Percentiles rank a stretch among this genome's conserved stretches.
Evolutionary conservation across 768 basidiomycete species (phyloP).

Genomic region (Daedaleopsis nitida): DNA sequence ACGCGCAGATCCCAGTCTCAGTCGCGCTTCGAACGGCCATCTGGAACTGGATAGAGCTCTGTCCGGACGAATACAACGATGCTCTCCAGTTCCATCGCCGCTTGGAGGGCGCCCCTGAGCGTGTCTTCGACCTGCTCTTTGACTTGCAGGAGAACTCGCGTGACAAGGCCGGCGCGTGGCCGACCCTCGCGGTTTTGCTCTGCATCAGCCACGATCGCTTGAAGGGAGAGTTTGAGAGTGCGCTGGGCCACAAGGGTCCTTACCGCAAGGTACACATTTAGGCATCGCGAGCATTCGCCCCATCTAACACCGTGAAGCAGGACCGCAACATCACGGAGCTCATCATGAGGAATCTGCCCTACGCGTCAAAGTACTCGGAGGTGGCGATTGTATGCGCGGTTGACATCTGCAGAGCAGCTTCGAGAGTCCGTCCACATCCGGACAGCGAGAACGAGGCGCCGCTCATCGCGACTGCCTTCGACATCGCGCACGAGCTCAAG

Average conservation of each 20-base stretch:
- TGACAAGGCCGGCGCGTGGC: conserved; percentile 65
- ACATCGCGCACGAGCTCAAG: conserved; percentile 81
- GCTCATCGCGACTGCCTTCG: conserved; percentile 63
- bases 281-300: neutral
- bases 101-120: conserved; percentile 82
- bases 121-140: conserved; percentile 81
- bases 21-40: conserved; percentile 73
- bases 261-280: conserved; percentile 22
- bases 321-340: conserved; percentile 62
- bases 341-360: conserved; percentile 57
- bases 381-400: conserved; percentile 71
- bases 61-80: conserved; percentile 78
- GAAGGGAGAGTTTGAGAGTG: conserved; percentile 52
- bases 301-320: conserved; percentile 28
- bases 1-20: conserved; percentile 73
- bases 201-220: conserved; percentile 78
- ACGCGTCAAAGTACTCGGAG: conserved; percentile 53
- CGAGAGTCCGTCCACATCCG: conserved; percentile 40
- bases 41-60: conserved; percentile 89
- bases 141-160: conserved; percentile 42
- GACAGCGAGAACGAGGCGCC: conserved; percentile 56
- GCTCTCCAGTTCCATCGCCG: conserved; percentile 59
- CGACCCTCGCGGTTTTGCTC: conserved; percentile 73
- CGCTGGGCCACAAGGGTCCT: conserved; percentile 31
- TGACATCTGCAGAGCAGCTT: conserved; percentile 76